Evolutionary conservation across 148 eudicot species (phyloP), one percentile per base, ranked within the genome.

Genomic region (Silene conica): DNA sequence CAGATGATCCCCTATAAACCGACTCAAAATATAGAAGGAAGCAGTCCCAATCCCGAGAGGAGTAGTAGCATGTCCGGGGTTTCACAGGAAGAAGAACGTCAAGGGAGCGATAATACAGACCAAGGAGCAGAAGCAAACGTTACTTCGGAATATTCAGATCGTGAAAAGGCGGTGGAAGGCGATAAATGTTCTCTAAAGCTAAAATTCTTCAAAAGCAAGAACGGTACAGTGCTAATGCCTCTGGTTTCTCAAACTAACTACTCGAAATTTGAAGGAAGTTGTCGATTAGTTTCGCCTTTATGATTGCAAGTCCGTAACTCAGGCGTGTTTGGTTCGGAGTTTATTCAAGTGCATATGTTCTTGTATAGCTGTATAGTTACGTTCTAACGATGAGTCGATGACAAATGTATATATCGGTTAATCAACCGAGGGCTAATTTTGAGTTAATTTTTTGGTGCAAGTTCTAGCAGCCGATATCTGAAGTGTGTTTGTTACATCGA

Each of bases 161-260:
- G 57, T 11, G 50, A 73, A 41, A 78, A 75, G 69, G 58, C 63
- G 5, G 58, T 67, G 5, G 84, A 76, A n/a, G 71, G 73, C 11
- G 68, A 73, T 63, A 71, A 63, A 19, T 26, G 38, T 20, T 72
- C 65, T 46, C 75, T 75, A 63, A 9, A 13, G 31, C 3, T 84
- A 7, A 86, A 77, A 73, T 80, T 72, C 76, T 89, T 89, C 79
- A 80, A 67, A 64, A 81, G 88, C 68, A 82, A 84, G 81, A 85
- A 67, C 54, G 76, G 77, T 60, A 54, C 28, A 22, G 80, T 83
- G 79, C 77, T 65, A 50, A 82, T 31, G 34, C 34, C 34, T 31
- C 34, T 31, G 34, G 34, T 31, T 31, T 5, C 34, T 31, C 34
- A 31, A 31, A 31, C 3, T 3, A 31, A 31, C 34, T 31, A 31